Base-by-base conservation (phyloP, 1,284 basidiomycete genomes). In the Kwoniella shivajii region DNA sequence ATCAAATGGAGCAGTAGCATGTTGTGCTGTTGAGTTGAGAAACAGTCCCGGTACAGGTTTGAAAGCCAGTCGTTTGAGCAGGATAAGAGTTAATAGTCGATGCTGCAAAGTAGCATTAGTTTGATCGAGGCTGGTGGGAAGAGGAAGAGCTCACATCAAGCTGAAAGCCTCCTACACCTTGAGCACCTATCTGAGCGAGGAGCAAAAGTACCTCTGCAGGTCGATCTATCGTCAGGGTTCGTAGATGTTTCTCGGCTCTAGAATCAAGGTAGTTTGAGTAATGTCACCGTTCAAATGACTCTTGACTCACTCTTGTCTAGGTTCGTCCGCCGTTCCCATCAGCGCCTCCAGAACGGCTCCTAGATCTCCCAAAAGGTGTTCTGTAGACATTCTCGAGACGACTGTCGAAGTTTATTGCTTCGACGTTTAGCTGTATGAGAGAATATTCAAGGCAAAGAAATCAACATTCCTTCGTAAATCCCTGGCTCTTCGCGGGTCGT, bases 151-250 rank as follows among this genome's bases (percentile, higher is more conserved):
- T 59, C 56, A 75, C 75, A 38, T 76, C 75, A 0, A 72, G 56
- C 49, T 75, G 75, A 52, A 72, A 76, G 4, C 75, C 75, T 13
- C 75, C 75, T 0, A 76, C 75, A 14, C 69, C 73, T 44, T 64
- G 68, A 2, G 73, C 71, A 13, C 75, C 75, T 36, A 76, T 67
- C 54, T 76, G 75, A 22, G 71, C 67, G 2, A 76, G 67, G 1
- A 75, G 47, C 1, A 76, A 56, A 6, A 76, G 58, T 4, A 70
- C 53, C 11, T 70, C 66, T 0, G 57, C 72, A 1, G 74, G 66
- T n/a, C 63, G 57, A 33, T 63, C 52, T 13, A 65, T 53, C 3
- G 65, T 61, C 3, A 74, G 56, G 16, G 56, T 33, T n/a, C 60
- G 60, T 16, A 76, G 63, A 16, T 66, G 66, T n/a, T 34, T 56